Conservation (phyloP, 1,284 basidiomycete species). For the Sparassis latifolia region DNA sequence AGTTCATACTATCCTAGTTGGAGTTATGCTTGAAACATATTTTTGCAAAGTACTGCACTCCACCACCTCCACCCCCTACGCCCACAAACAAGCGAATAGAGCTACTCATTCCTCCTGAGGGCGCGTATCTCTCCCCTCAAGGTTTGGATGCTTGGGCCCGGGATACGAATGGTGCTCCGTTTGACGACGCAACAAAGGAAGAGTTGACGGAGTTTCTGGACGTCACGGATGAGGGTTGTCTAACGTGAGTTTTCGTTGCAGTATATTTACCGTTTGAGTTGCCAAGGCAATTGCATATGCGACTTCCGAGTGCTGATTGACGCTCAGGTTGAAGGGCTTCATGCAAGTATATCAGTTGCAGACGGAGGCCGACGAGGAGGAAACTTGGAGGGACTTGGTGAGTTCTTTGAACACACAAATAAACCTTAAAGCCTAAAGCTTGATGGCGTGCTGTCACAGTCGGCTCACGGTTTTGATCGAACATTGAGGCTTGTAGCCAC, state of each 20-base stretch:
- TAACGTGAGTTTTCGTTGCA: constrained; percentile 50
- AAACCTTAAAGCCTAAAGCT: too few relatives aligned
- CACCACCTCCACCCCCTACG: constrained; percentile 26
- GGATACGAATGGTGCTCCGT: constrained; percentile 71
- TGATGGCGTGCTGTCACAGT: constrained; percentile 30
- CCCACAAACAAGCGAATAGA: constrained; percentile 14
- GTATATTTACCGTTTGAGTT: neutral
- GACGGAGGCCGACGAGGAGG: constrained; percentile 75
- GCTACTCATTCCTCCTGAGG: constrained; percentile 44
- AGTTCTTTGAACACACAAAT: neutral
- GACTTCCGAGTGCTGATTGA: neutral
- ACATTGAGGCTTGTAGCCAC: constrained; percentile 52
- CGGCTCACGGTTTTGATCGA: constrained; percentile 69
- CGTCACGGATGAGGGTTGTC: constrained; percentile 59
- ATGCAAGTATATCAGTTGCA: constrained; percentile 75
- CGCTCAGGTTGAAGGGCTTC: constrained; percentile 63
- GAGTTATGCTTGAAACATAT: constrained; percentile 62
- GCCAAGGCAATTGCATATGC: too few relatives aligned
- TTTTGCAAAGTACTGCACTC: constrained; percentile 67
- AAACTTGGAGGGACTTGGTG: constrained; percentile 77
- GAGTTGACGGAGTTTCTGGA: constrained; percentile 72
- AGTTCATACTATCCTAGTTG: constrained; percentile 32
- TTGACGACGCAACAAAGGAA: constrained; percentile 68
- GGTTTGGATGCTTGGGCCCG: constrained; percentile 68
- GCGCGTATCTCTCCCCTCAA: constrained; percentile 48